These are phyloP conservation scores for Vitis hybrid DNA, from an alignment of 177 flowering plant genomes.

Conservation along the genomic window DNA sequence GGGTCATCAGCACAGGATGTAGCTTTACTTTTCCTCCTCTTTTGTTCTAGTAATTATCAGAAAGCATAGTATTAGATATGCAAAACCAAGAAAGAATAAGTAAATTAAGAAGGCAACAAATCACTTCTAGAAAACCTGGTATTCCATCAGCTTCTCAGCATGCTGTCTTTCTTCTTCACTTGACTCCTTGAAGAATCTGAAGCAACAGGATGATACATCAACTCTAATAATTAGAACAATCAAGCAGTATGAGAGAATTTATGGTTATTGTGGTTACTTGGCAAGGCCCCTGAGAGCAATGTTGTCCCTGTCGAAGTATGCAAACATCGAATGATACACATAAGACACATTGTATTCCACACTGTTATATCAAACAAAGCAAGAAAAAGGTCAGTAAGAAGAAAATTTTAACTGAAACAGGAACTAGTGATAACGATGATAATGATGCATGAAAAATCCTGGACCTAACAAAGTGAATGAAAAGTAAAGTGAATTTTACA, in stretches of 20 bases:
- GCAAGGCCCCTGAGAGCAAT: slow-evolving; percentile 75
- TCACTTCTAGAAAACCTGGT: slow-evolving; percentile 24
- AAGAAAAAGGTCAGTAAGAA: not conserved
- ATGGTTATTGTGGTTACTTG: slow-evolving; percentile 19
- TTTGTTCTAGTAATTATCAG: slow-evolving; percentile 20
- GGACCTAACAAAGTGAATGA: too few relatives aligned
- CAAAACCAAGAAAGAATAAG: not conserved
- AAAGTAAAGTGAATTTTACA: too few relatives aligned
- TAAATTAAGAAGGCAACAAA: not conserved
- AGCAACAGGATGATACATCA: slow-evolving; percentile 2
- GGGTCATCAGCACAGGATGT: slow-evolving; percentile 24
- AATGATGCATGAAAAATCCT: too few relatives aligned
- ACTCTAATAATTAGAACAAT: not conserved
- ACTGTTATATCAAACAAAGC: slow-evolving; percentile 37
- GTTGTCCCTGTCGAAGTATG: slow-evolving; percentile 87
- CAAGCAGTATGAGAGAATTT: not conserved
- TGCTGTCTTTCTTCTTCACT: slow-evolving; percentile 44
- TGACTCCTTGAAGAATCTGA: slow-evolving; percentile 37
- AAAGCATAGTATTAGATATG: not conserved
- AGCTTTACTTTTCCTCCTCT: slow-evolving; percentile 38
- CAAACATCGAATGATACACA: slow-evolving; percentile 79
- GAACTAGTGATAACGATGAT: too few relatives aligned
- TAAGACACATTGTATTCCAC: slow-evolving; percentile 89
- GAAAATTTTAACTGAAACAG: too few relatives aligned
- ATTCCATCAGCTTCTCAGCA: slow-evolving; percentile 40